Evolutionary conservation across 2,329 filamentous ascomycete genomes (phyloP).

Genomic region (Didymella lethalis): DNA sequence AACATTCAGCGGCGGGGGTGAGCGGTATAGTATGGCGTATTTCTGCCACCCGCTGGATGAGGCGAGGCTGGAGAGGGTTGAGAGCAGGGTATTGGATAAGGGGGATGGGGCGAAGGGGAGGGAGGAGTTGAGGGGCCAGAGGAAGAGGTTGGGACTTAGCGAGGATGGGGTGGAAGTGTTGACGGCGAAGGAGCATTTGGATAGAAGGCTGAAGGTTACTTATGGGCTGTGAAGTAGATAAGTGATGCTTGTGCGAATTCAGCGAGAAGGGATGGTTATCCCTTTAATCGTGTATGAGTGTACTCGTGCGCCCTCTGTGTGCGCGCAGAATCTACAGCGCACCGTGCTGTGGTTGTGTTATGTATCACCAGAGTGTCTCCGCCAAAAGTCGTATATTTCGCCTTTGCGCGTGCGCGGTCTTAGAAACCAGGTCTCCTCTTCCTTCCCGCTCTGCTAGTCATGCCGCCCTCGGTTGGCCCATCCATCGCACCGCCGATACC

Average conservation of each 20-base stretch:
- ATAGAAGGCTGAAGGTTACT: constrained; percentile 64
- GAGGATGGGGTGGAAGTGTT: constrained; percentile 54
- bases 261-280: not conserved
- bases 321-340: not conserved
- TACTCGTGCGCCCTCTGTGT: not conserved
- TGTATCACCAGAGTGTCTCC: not conserved
- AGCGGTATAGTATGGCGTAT: constrained; percentile 67
- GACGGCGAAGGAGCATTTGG: constrained; percentile 67
- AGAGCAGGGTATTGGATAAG: constrained; percentile 59
- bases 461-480: constrained; percentile 35
- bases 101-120: constrained; percentile 44
- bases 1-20: constrained; percentile 66
- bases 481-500: constrained; percentile 48
- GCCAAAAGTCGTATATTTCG: too few species aligned
- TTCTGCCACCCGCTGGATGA: constrained; percentile 69
- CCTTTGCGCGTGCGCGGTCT: not conserved
- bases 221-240: constrained; percentile 55
- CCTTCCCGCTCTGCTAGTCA: constrained; percentile 34
- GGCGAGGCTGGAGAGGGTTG: constrained; percentile 62
- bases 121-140: constrained; percentile 46
- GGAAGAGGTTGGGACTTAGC: constrained; percentile 54
- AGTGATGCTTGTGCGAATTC: not conserved
- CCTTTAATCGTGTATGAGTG: not conserved
- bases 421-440: constrained; percentile 33
- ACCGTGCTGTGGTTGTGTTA: not conserved